These are phyloP conservation scores for Penicillium aurantiogriseum DNA, from an alignment of 2,329 filamentous ascomycete genomes.

Conservation along the genomic window DNA sequence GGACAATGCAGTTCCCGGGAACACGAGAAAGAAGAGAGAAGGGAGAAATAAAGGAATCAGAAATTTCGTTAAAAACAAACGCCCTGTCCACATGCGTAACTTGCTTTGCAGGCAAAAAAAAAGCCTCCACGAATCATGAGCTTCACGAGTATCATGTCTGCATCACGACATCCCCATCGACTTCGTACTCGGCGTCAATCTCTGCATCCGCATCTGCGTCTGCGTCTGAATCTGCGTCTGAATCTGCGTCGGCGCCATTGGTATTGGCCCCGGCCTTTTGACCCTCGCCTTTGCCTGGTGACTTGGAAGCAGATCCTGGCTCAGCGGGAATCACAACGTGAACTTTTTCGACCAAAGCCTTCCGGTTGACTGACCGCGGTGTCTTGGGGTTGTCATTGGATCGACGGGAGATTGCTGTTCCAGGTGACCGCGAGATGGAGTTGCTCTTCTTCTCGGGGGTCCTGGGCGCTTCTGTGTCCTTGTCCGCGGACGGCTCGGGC, in stretches of 20 bases:
- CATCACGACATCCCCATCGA: conserved; percentile 32
- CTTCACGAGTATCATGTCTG: conserved; percentile 23
- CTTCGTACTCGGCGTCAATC: conserved; percentile 25
- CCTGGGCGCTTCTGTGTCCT: conserved; percentile 5
- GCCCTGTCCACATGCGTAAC: conserved; percentile 29
- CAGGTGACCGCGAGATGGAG: conserved; percentile 17
- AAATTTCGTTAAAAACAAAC: conserved; percentile 17
- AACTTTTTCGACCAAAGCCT: conserved; percentile 25
- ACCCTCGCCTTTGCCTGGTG: conserved; percentile 13
- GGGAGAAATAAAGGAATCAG: conserved; percentile 6
- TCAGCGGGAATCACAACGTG: conserved; percentile 31
- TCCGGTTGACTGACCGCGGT: conserved; percentile 21
- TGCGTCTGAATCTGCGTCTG: conserved; percentile 24
- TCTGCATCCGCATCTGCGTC: conserved; percentile 33
- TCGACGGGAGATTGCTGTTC: conserved; percentile 13
- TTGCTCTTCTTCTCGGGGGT: conserved; percentile 19
- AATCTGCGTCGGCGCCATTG: conserved; percentile 23
- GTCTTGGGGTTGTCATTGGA: conserved; percentile 15
- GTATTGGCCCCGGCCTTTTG: conserved; percentile 11
- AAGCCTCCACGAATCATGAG: conserved; percentile 2
- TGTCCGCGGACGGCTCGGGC: conserved; percentile 4
- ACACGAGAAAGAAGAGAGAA: conserved; percentile 5
- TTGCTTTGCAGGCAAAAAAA: conserved; percentile 10
- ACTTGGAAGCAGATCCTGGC: conserved; percentile 17
- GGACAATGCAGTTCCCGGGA: not conserved